A percentile compares a stretch with the other conserved stretches of the same genome.
Conservation (phyloP, 2,329 filamentous ascomycete genomes). For the Cadophora sp. region DNA sequence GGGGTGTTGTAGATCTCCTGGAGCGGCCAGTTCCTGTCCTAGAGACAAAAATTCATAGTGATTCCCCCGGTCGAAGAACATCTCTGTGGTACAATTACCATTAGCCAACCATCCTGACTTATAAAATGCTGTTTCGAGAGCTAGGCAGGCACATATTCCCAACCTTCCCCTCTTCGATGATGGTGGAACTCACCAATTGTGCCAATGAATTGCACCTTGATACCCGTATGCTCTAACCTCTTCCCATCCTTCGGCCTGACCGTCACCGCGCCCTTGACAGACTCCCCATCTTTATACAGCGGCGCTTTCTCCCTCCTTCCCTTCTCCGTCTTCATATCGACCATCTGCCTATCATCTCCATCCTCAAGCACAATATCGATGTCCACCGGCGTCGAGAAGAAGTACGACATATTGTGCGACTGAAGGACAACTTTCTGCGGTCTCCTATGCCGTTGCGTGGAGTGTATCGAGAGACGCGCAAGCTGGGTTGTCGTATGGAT, state of each 20-base stretch:
- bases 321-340: conserved; percentile 99
- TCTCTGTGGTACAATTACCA: conserved; percentile 65
- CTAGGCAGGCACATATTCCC: neutral
- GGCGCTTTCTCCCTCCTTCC: conserved; percentile 95
- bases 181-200: conserved; percentile 77
- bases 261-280: conserved; percentile 94
- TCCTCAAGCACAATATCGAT: conserved; percentile 98
- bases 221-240: conserved; percentile 95
- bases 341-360: conserved; percentile 90
- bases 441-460: conserved; percentile 11
- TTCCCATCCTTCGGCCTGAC: conserved; percentile 98
- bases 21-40: conserved; percentile 94
- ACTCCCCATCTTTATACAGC: conserved; percentile 97
- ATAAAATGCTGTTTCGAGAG: neutral
- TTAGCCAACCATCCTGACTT: conserved; percentile 2
- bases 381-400: conserved; percentile 97
- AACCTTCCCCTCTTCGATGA: neutral
- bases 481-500: conserved; percentile 11
- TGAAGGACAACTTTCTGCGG: neutral
- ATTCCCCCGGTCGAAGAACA: conserved; percentile 99
- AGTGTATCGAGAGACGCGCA: conserved; percentile 23
- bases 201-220: conserved; percentile 99
- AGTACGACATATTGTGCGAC: conserved; percentile 78
- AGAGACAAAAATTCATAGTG: conserved; percentile 99
- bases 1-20: conserved; percentile 96